phyloP scores from a whole-genome alignment of 495 filamentous ascomycete genomes.

The Chaetomidium leptoderma region DNA sequence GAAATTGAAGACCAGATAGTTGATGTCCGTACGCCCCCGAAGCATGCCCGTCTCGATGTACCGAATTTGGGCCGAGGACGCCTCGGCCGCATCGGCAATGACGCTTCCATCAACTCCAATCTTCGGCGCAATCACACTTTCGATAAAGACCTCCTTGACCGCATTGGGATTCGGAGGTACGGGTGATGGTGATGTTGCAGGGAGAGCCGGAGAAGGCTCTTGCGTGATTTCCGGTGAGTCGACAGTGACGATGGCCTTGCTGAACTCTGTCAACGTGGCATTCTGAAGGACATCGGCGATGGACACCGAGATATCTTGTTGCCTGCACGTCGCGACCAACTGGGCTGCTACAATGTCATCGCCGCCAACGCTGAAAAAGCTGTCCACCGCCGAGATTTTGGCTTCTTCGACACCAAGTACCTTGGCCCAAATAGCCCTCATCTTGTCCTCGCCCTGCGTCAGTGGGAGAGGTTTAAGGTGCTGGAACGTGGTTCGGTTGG shows the following conservation, averaged over 20 bases:
- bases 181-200: constrained; percentile 5
- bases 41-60: constrained; percentile 47
- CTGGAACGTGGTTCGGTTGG: constrained; percentile 29
- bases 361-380: constrained; percentile 45
- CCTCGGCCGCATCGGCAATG: constrained; percentile 43
- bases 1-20: constrained; percentile 44
- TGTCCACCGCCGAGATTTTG: constrained; percentile 38
- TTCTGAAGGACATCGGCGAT: constrained; percentile 39
- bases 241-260: constrained; percentile 27
- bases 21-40: constrained; percentile 37
- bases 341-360: constrained; percentile 41
- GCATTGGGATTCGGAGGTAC: constrained; percentile 16
- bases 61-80: constrained; percentile 41
- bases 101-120: constrained; percentile 33
- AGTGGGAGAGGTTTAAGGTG: constrained; percentile 41
- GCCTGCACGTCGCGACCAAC: constrained; percentile 39
- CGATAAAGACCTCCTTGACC: constrained; percentile 30
- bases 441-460: constrained; percentile 40
- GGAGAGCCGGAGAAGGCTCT: constrained; percentile 13
- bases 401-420: constrained; percentile 38
- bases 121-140: constrained; percentile 34
- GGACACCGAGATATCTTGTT: constrained; percentile 33
- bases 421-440: constrained; percentile 43
- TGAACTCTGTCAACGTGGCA: constrained; percentile 38
- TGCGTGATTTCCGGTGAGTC: constrained; percentile 21